Evolutionary conservation across 2,329 filamentous ascomycete genomes (phyloP), one percentile per base, ranked within the genome.

Genomic region (Calonectria pseudoturangicola): DNA sequence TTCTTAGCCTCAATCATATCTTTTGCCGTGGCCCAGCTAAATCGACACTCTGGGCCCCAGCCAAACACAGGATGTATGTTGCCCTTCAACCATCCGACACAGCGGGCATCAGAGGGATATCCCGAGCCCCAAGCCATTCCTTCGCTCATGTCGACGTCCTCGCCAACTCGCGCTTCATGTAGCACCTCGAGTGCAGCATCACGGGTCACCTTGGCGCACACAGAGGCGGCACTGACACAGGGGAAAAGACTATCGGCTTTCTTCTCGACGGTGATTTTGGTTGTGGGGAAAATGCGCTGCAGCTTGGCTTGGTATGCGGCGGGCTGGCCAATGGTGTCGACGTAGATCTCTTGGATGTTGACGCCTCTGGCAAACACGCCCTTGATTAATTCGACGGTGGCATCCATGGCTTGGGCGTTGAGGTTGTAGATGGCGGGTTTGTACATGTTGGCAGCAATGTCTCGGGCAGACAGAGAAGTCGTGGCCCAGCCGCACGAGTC

Each of bases 21-120:
- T 85, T 97, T 98, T 2, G 94, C 94, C 0, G 97, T 98, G 0
- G 94, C 94, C 97, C 97, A 99, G 81, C 95, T 98, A 81, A 98
- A 98, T 5, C 97, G 89, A 82, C 95, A 98, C 85, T 98, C 96
- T 28, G 90, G 90, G 0, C 96, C 96, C 96, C 97, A 99, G 16
- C 97, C 97, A 86, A 98, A 99, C 1, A 98, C 86, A 3, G 95
- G 94, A 81, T 99, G 93, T 92, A 98, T 96, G 76, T 96, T 97
- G 47, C 86, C 87, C 85, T 92, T 94, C 81, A 99, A 83, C 96
- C 97, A 99, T 27, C 86, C 84, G 2, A 93, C 91, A 79, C 95
- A 98, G 74, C 94, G 90, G 25, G 89, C 92, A 84, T 99, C 97
- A 1, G 94, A 95, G 0, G 97, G 97, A 82, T 99, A 99, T 0